Evolutionary conservation across 2,329 filamentous ascomycete species (phyloP), one percentile per base, ranked within the genome.

Genomic region (Pestalotiopsis sp.): DNA sequence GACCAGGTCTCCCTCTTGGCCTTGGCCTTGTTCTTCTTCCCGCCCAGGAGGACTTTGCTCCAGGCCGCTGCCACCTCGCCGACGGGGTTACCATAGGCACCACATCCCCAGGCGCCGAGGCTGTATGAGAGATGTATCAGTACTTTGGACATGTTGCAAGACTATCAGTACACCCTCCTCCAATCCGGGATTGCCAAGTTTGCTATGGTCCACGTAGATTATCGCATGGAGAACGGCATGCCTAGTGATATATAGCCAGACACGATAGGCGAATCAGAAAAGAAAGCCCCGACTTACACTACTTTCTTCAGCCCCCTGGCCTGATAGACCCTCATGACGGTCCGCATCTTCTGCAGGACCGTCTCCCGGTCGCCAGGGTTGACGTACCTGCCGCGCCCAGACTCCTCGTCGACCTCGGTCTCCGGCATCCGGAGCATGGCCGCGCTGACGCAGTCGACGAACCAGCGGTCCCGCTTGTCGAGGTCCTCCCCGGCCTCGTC

Each of bases 81-180:
- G 0, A 89, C 84, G 0, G 89, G 90, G 70, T 91, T 91, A 0
- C 87, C 88, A 68, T 90, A 89, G 0, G 87, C 87, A 2, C 89
- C 89, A 69, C 88, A 91, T 0, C 90, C 90, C 88, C 89, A 91
- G 0, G 89, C 88, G 0, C 90, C 90, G 0, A 91, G 79, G 6
- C 45, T 52, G 20, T 52, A 52, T 52, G 2, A n/a, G 17, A n/a
- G 45, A 52, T 23, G 45, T n/a, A 52, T 52, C 14, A 52, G 45
- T 52, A 52, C 45, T 52, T 52, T 52, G n/a, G n/a, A 23, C 20
- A n/a, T 20, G 20, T n/a, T 52, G 11, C 45, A 20, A 52, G 17
- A 9, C 3, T n/a, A n/a, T 52, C 17, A 52, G 23, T 52, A 45
- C 31, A 36, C 31, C 31, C n/a, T n/a, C n/a, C n/a, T n/a, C n/a